These are phyloP conservation scores for Amanita rimosa DNA, from an alignment of 768 basidiomycete species.

Conservation along the genomic window DNA sequence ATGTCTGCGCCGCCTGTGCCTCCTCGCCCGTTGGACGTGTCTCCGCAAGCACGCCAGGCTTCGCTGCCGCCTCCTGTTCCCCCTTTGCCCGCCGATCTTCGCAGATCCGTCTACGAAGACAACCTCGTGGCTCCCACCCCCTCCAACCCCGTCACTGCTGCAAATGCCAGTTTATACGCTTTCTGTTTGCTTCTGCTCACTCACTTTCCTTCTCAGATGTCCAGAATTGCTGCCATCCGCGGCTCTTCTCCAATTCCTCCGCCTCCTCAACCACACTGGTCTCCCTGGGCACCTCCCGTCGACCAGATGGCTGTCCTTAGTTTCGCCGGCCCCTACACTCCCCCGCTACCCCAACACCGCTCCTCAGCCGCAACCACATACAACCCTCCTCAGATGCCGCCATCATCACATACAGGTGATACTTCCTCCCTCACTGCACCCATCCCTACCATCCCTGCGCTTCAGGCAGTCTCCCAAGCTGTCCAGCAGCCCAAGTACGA, in stretches of 20 bases:
- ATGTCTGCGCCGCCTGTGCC: conserved; percentile 18
- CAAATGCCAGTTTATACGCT: conserved; percentile 40
- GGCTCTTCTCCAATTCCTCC: too few species aligned
- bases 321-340: conserved; percentile 13
- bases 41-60: conserved; percentile 7
- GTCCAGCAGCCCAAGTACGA: conserved; percentile 46
- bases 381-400: conserved; percentile 35
- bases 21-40: conserved; percentile 13
- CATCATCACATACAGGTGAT: conserved; percentile 15
- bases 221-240: conserved; percentile 18
- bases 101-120: conserved; percentile 27
- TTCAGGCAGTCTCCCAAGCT: conserved; percentile 37
- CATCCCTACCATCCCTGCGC: conserved; percentile 52
- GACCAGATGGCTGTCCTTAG: conserved; percentile 16
- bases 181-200: conserved; percentile 36
- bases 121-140: conserved; percentile 54
- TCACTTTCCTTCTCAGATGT: conserved; percentile 37
- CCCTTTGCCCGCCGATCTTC: conserved; percentile 32
- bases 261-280: conserved; percentile 10
- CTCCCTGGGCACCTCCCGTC: conserved; percentile 9
- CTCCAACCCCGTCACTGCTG: conserved; percentile 23
- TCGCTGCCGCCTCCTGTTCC: conserved; percentile 34
- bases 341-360: conserved; percentile 16
- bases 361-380: conserved; percentile 32
- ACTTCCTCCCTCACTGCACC: conserved; percentile 51